Base-by-base conservation (phyloP, 2,329 filamentous ascomycete genomes). In the Dactylellina parvicollis region DNA sequence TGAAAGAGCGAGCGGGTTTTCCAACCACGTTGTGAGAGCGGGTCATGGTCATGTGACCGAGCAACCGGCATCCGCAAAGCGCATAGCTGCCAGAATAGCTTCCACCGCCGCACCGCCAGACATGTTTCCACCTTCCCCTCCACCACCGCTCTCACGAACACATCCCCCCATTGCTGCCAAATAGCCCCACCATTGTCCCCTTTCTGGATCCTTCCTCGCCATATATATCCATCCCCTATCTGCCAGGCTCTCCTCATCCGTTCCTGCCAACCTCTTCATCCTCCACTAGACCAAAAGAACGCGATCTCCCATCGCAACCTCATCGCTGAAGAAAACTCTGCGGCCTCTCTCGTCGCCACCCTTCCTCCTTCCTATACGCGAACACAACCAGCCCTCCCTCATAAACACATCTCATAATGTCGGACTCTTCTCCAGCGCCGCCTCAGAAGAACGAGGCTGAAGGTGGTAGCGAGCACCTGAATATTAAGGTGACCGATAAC, bases 401-500 rank as follows among this genome's bases (percentile, higher is more conserved):
- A 55, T 20, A 70, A 57, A 60, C 38, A 72, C 62, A 59, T 74
- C 50, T 60, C 75, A 81, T 64, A 34, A 87, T 87, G 85, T 84
- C 84, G 60, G 82, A 83, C 82, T 82, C 77, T 83, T 83, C 62
- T 78, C 79, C 59, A 81, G 81, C 42, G 80, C 65, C 66, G 22
- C 81, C 75, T 56, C 73, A 77, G 20, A 81, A 81, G 61, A 78
- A 77, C 55, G 80, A 83, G 28, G 79, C 82, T 57, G 83, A 83
- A 61, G 59, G 67, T 9, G 57, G 42, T 8, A 84, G 84, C 28
- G 94, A 98, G 83, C 95, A 99, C 82, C 85, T 99, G 3, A 99
- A 99, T 83, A 98, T 99, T 84, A 99, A 99, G 82, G 95, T 99
- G 12, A 98, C 95, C 0, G 95, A 99, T 79, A 97, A 96, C 84